phyloP scores from a whole-genome alignment of 2,329 filamentous ascomycete genomes.

The Xylaria digitata region DNA sequence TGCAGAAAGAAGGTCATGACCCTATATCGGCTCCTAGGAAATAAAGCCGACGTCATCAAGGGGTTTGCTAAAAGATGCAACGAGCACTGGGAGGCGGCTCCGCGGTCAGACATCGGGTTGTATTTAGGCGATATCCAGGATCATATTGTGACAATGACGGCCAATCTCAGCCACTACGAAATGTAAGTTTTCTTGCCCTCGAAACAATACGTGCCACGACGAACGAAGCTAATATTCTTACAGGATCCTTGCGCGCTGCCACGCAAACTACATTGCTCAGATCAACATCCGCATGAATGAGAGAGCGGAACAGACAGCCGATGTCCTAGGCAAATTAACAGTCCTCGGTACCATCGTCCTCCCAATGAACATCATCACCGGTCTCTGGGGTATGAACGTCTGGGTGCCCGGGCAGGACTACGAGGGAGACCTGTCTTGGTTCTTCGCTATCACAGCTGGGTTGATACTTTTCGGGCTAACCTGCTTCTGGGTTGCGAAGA shows the following conservation, averaged over 20 bases:
- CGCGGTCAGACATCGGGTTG: conserved; percentile 93
- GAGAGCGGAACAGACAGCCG: conserved; percentile 92
- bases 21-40: conserved; percentile 89
- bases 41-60: conserved; percentile 99
- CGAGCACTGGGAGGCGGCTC: conserved; percentile 96
- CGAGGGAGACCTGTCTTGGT: conserved; percentile 80
- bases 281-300: conserved; percentile 99
- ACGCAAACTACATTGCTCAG: conserved; percentile 98
- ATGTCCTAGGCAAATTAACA: conserved; percentile 93
- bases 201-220: background rate
- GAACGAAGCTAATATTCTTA: conserved; percentile 20
- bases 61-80: conserved; percentile 98
- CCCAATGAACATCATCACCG: conserved; percentile 99
- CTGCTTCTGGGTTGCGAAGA: conserved; percentile 85
- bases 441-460: conserved; percentile 78
- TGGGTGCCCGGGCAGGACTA: conserved; percentile 92
- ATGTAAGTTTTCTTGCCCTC: conserved; percentile 69
- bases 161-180: conserved; percentile 94
- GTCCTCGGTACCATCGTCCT: conserved; percentile 96
- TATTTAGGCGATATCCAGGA: conserved; percentile 99
- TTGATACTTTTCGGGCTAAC: conserved; percentile 81
- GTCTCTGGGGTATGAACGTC: conserved; percentile 99
- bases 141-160: conserved; percentile 99
- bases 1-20: conserved; percentile 98
- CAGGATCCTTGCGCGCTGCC: conserved; percentile 88